Conservation (phyloP, 2,329 filamentous ascomycete genomes). For the Arthrobotrys pseudoclavata region DNA sequence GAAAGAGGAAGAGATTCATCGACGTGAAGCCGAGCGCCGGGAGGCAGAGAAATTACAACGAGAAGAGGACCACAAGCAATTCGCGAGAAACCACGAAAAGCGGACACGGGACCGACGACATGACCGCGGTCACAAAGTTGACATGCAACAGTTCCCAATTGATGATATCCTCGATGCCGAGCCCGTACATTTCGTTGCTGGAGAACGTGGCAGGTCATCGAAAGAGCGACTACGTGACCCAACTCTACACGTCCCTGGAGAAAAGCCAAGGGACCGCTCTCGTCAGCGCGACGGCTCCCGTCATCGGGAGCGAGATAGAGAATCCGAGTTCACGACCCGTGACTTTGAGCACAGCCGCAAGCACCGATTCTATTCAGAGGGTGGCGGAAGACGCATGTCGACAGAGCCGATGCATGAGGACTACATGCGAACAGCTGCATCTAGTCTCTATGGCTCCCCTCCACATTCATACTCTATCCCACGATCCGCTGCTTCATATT, state of each 20-base stretch:
- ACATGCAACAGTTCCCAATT: slow-evolving; percentile 42
- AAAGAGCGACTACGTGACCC: slow-evolving; percentile 52
- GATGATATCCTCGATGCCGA: slow-evolving; percentile 49
- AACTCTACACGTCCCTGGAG: slow-evolving; percentile 40
- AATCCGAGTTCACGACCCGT: slow-evolving; percentile 55
- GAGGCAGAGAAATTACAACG: slow-evolving; percentile 40
- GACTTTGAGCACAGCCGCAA: slow-evolving; percentile 33
- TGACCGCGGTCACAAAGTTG: slow-evolving; percentile 38
- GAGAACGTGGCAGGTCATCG: slow-evolving; percentile 53
- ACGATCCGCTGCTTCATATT: slow-evolving; percentile 43
- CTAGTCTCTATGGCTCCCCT: slow-evolving; percentile 48
- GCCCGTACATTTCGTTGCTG: slow-evolving; percentile 28
- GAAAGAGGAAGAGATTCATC: slow-evolving; percentile 34
- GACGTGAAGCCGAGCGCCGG: slow-evolving; percentile 25
- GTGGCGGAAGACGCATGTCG: slow-evolving; percentile 20
- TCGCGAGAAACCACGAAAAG: slow-evolving; percentile 32
- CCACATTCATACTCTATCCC: slow-evolving; percentile 46
- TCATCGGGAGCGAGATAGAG: slow-evolving; percentile 43
- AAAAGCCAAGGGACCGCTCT: slow-evolving; percentile 49
- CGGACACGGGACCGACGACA: slow-evolving; percentile 46
- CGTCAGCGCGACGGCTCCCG: slow-evolving; percentile 45
- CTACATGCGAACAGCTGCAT: slow-evolving; percentile 35
- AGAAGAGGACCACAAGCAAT: slow-evolving; percentile 37
- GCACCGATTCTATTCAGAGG: slow-evolving; percentile 30
- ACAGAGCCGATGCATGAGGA: slow-evolving; percentile 54